These are phyloP conservation scores for Paramyrothecium roridum DNA, from an alignment of 2,329 filamentous ascomycete genomes.

Conservation along the genomic window DNA sequence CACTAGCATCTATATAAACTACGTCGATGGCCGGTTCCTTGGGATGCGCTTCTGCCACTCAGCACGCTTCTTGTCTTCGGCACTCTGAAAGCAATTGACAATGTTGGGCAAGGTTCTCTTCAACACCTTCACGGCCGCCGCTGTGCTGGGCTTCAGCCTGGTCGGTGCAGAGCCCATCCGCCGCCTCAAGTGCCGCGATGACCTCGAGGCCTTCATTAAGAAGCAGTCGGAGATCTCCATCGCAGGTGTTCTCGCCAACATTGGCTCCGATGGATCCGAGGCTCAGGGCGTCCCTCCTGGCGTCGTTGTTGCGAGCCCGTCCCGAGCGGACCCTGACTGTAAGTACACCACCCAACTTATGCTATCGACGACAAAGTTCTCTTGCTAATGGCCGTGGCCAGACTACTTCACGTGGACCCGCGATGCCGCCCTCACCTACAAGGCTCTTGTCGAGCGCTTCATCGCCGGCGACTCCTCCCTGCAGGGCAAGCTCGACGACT, in stretches of 20 bases:
- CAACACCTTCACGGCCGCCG: neutral
- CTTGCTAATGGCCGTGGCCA: conserved; percentile 21
- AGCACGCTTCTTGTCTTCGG: neutral
- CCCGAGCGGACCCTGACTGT: conserved; percentile 50
- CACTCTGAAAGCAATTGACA: neutral
- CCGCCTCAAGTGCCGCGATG: conserved; percentile 27
- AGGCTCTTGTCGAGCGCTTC: conserved; percentile 64
- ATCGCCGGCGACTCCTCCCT: conserved; percentile 53
- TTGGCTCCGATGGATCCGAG: conserved; percentile 49
- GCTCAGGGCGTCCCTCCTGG: conserved; percentile 44
- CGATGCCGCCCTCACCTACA: conserved; percentile 69
- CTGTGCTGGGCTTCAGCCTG: conserved; percentile 48
- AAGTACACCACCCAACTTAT: conserved; percentile 17
- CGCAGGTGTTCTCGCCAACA: conserved; percentile 36
- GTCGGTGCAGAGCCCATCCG: conserved; percentile 41
- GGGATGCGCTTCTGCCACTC: neutral
- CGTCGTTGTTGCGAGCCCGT: conserved; percentile 53
- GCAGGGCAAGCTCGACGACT: conserved; percentile 61
- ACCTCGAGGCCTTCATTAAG: conserved; percentile 10
- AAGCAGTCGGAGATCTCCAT: conserved; percentile 12
- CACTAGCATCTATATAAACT: neutral
- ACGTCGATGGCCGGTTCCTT: neutral
- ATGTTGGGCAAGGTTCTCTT: neutral
- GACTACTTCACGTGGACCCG: conserved; percentile 78
- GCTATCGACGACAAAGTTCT: too few species aligned